A percentile compares a stretch with the other conserved stretches of the same genome.
phyloP scores from a whole-genome alignment of 352 stramenopile genomes.

The Phytophthora citrophthora region DNA sequence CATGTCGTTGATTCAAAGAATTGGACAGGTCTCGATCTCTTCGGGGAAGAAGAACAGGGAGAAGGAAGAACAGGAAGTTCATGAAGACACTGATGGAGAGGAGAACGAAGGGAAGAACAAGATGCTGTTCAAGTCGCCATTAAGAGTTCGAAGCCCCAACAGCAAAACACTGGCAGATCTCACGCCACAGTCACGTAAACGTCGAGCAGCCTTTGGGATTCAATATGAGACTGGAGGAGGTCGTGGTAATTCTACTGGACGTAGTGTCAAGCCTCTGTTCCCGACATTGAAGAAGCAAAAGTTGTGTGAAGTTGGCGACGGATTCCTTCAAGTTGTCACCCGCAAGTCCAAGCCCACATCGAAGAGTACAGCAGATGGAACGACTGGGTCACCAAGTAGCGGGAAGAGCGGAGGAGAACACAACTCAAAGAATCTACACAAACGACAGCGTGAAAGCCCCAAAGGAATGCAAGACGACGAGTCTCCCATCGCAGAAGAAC shows the following conservation, averaged over 20 bases:
- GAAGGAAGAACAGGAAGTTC: constrained; percentile 4
- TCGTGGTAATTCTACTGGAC: constrained; percentile 22
- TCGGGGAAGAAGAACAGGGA: constrained; percentile 26
- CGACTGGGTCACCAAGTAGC: constrained; percentile 13
- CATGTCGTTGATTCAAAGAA: constrained; percentile 75
- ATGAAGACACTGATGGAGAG: constrained; percentile 28
- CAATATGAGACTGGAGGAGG: constrained; percentile 21
- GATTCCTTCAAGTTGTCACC: constrained; percentile 44
- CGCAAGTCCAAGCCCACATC: constrained; percentile 42
- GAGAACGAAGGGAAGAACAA: constrained; percentile 29
- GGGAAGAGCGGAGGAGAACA: constrained; percentile 26
- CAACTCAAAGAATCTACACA: constrained; percentile 48
- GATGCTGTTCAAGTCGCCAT: constrained; percentile 21
- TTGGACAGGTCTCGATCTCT: constrained; percentile 83
- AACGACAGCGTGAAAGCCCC: constrained; percentile 44
- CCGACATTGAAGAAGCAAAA: constrained; percentile 66
- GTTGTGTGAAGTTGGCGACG: constrained; percentile 46
- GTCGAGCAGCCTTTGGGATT: constrained; percentile 29
- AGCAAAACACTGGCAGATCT: constrained; percentile 32
- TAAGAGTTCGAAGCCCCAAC: constrained; percentile 25
- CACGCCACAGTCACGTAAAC: constrained; percentile 43
- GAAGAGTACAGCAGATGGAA: constrained; percentile 19
- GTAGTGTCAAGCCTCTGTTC: constrained; percentile 43
- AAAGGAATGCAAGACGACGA: constrained; percentile 43
- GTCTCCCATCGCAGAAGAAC: constrained; percentile 47